These are phyloP conservation scores for Pichia cephalocereana DNA, from an alignment of 805 yeast genomes.

Conservation along the genomic window DNA sequence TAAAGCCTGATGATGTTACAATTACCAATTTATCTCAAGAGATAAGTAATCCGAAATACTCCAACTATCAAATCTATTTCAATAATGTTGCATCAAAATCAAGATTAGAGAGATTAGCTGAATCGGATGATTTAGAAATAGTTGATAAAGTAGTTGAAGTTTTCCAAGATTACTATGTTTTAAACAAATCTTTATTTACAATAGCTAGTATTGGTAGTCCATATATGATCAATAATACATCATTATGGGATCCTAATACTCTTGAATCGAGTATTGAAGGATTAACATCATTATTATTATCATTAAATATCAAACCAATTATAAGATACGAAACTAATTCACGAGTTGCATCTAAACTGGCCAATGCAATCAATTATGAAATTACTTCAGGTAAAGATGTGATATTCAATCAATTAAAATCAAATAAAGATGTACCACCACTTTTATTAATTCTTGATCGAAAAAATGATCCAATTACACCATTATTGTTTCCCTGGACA, in stretches of 20 bases:
- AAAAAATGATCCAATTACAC: conserved; percentile 86
- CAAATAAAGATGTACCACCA: conserved; percentile 53
- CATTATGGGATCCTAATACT: conserved; percentile 38
- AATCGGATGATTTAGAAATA: conserved; percentile 78
- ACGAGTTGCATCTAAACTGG: conserved; percentile 52
- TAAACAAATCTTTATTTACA: conserved; percentile 54
- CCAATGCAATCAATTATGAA: conserved; percentile 53
- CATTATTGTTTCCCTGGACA: conserved; percentile 92
- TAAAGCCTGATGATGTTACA: conserved; percentile 62
- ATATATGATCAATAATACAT: conserved; percentile 19
- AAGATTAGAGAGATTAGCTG: conserved; percentile 80
- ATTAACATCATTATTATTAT: conserved; percentile 50
- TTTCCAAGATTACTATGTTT: conserved; percentile 72
- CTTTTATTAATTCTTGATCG: conserved; percentile 71
- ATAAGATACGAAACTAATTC: conserved; percentile 73
- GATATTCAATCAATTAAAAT: conserved; percentile 58
- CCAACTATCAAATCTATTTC: conserved; percentile 68
- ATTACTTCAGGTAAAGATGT: conserved; percentile 42
- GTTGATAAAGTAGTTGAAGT: conserved; percentile 71
- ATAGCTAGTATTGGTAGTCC: conserved; percentile 24
- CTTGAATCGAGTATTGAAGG: conserved; percentile 34
- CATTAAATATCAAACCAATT: conserved; percentile 69
- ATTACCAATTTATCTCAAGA: conserved; percentile 56
- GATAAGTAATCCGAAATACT: conserved; percentile 68
- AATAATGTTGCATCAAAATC: conserved; percentile 67